phyloP scores from a whole-genome alignment of 2,329 filamentous ascomycete genomes.

The Trichoderma sp. region DNA sequence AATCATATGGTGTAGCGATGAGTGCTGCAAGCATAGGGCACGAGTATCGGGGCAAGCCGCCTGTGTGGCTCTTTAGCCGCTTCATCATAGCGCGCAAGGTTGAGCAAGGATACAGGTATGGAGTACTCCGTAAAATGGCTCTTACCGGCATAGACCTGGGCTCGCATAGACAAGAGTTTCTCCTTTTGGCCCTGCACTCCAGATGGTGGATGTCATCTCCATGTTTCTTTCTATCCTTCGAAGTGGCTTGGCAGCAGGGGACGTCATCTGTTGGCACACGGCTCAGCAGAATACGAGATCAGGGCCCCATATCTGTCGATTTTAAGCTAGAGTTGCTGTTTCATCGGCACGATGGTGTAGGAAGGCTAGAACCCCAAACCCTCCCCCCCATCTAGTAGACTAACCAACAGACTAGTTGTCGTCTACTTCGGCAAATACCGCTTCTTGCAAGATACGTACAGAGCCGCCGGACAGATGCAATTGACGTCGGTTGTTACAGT shows the following conservation, averaged over 20 bases:
- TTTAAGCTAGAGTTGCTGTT: not conserved
- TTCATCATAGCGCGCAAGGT: not conserved
- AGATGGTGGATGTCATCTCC: not conserved
- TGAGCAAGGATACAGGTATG: not conserved
- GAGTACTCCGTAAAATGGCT: not conserved
- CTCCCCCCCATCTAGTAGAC: too few relatives aligned
- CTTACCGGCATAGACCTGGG: not conserved
- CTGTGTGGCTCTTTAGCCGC: not conserved
- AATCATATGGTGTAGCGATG: not conserved
- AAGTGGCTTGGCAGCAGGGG: not conserved
- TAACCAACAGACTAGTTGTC: not conserved
- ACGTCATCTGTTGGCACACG: not conserved
- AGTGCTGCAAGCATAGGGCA: too few relatives aligned
- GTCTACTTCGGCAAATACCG: not conserved
- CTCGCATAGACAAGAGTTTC: not conserved
- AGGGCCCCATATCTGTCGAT: not conserved
- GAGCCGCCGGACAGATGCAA: not conserved
- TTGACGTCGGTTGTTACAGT: too few relatives aligned
- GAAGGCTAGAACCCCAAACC: not conserved
- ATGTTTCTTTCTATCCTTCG: not conserved
- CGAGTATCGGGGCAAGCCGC: not conserved
- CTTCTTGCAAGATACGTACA: not conserved
- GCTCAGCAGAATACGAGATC: slow-evolving; percentile 10
- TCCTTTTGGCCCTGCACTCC: not conserved
- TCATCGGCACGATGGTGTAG: not conserved